These are phyloP conservation scores for Chamaecrista fasciculata DNA, from an alignment of 306 rosid species.

Conservation along the genomic window DNA sequence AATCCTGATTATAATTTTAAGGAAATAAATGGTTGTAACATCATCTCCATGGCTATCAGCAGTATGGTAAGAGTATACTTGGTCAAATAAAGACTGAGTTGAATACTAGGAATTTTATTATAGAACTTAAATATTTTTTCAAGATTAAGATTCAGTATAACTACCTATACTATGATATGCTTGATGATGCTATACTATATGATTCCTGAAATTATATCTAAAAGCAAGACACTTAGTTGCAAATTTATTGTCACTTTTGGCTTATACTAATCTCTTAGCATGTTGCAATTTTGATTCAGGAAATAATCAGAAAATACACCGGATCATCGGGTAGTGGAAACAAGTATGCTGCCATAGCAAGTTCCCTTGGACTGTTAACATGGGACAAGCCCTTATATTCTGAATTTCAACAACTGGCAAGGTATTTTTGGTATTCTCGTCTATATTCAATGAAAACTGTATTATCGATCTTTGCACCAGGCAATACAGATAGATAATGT, in stretches of 20 bases:
- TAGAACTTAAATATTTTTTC: background rate
- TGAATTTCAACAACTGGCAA: slow-evolving; percentile 77
- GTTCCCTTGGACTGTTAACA: slow-evolving; percentile 74
- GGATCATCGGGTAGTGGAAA: slow-evolving; percentile 53
- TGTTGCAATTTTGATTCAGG: slow-evolving; percentile 43
- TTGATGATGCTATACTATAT: background rate
- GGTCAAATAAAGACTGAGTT: slow-evolving; percentile 1
- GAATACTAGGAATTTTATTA: slow-evolving; percentile 2
- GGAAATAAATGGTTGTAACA: background rate
- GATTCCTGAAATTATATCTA: slow-evolving; percentile 7
- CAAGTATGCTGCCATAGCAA: slow-evolving; percentile 78
- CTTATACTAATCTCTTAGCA: slow-evolving; percentile 4
- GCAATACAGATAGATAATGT: background rate
- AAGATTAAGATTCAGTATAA: background rate
- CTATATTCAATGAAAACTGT: background rate
- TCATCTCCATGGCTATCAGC: background rate
- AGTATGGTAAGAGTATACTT: background rate
- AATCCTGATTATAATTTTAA: background rate
- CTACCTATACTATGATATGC: background rate
- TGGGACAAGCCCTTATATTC: slow-evolving; percentile 80
- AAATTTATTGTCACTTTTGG: background rate
- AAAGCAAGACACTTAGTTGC: slow-evolving; percentile 8
- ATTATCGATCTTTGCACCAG: slow-evolving; percentile 1
- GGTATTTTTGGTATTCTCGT: slow-evolving; percentile 37
- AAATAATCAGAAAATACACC: slow-evolving; percentile 70